Conservation (phyloP, 306 rosid species). For the Vicia sativa region DNA sequence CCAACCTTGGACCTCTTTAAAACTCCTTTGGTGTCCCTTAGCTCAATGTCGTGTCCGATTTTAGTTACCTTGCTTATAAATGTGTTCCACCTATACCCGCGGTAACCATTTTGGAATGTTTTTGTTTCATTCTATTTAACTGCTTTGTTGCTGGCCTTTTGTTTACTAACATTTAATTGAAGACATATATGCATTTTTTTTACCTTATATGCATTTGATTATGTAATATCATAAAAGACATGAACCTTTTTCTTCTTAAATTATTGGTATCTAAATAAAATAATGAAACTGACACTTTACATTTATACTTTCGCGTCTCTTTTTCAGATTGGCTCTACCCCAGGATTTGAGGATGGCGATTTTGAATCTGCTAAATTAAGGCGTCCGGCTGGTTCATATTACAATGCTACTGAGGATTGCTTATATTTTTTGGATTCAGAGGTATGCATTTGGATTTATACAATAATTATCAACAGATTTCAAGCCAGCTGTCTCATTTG, state of each 20-base stretch:
- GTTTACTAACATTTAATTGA: background rate
- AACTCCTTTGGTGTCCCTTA: too few relatives aligned
- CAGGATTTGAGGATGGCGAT: slow-evolving; percentile 95
- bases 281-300: slow-evolving; percentile 9
- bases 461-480: slow-evolving; percentile 11
- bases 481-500: background rate
- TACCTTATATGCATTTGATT: slow-evolving; percentile 3
- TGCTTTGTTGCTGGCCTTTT: background rate
- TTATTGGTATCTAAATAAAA: background rate
- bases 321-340: slow-evolving; percentile 80
- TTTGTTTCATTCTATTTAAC: background rate
- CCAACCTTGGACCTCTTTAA: too few relatives aligned
- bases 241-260: background rate
- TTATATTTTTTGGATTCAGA: slow-evolving; percentile 91
- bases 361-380: slow-evolving; percentile 82
- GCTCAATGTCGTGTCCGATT: background rate
- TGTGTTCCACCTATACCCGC: background rate
- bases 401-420: slow-evolving; percentile 67
- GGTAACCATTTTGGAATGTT: background rate
- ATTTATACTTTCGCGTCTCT: slow-evolving; percentile 36
- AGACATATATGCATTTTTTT: slow-evolving; percentile 1
- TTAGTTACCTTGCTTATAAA: background rate
- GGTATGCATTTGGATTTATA: slow-evolving; percentile 53
- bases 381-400: slow-evolving; percentile 85
- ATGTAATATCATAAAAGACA: background rate